phyloP scores from a whole-genome alignment of 176 grass and related monocot genomes.

The Cenchrus purpureus region DNA sequence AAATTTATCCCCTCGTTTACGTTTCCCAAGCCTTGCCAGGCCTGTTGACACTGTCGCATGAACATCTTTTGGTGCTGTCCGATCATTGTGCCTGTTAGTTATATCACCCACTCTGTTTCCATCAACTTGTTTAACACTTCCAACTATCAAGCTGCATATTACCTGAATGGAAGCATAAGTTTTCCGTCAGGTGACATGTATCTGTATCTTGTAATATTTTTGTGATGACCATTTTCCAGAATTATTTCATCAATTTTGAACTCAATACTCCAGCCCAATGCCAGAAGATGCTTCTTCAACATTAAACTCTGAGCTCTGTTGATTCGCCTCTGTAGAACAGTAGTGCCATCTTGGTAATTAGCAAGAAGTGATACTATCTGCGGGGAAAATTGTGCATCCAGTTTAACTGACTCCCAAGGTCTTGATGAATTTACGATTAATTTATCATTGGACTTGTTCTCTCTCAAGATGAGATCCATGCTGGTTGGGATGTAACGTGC shows the following conservation, averaged over 20 bases:
- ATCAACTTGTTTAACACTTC: conserved; percentile 30
- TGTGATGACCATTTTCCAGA: conserved; percentile 18
- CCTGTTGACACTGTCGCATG: not conserved
- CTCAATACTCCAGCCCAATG: conserved; percentile 73
- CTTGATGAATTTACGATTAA: conserved; percentile 21
- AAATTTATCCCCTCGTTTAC: conserved; percentile 36
- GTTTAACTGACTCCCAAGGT: conserved; percentile 48
- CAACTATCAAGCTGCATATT: conserved; percentile 37
- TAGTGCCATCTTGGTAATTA: conserved; percentile 32
- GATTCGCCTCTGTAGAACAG: not conserved
- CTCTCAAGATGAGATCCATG: conserved; percentile 30
- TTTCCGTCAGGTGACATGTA: conserved; percentile 61
- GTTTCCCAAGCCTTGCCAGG: conserved; percentile 27
- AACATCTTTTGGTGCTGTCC: conserved; percentile 16
- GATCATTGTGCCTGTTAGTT: conserved; percentile 14
- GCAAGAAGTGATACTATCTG: conserved; percentile 48
- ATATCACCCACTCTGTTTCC: conserved; percentile 11
- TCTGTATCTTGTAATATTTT: conserved; percentile 39
- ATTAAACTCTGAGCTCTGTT: conserved; percentile 18
- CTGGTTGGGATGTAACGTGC: not conserved
- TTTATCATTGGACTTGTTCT: conserved; percentile 12
- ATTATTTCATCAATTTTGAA: conserved; percentile 36
- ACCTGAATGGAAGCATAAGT: conserved; percentile 51
- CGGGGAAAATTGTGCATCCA: conserved; percentile 53
- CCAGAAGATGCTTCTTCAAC: conserved; percentile 71